Percentiles rank a stretch among this genome's conserved stretches.
phyloP scores from a whole-genome alignment of 2,329 filamentous ascomycete species.

The Epichloe baconii region DNA sequence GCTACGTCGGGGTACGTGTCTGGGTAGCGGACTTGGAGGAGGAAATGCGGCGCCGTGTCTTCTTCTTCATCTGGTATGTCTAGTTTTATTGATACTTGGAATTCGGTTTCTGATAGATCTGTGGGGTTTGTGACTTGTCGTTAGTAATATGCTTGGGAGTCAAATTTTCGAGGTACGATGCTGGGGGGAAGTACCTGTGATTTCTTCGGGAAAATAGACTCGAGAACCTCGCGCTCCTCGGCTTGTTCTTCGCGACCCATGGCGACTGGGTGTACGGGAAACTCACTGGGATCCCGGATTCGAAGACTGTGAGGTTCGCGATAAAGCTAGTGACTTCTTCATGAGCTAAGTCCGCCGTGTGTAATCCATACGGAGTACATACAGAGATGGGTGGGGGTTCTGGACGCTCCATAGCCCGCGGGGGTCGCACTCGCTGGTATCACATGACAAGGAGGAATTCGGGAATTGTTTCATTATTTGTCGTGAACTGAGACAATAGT shows the following conservation, averaged over 20 bases:
- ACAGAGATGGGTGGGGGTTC: constrained; percentile 11
- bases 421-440: constrained; percentile 6
- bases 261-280: constrained; percentile 1
- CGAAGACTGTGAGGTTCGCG: not conserved
- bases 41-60: constrained; percentile 53
- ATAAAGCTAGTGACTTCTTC: not conserved
- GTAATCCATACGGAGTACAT: too few species aligned
- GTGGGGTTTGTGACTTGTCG: constrained; percentile 2
- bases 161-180: too few species aligned
- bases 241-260: constrained; percentile 77
- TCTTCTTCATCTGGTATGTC: constrained; percentile 57
- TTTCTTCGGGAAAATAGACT: constrained; percentile 97
- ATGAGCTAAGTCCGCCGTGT: too few species aligned
- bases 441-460: too few species aligned
- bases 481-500: too few species aligned
- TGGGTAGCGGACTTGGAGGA: constrained; percentile 82
- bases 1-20: constrained; percentile 79
- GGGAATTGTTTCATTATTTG: too few species aligned
- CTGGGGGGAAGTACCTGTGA: constrained; percentile 50
- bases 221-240: constrained; percentile 94
- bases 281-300: not conserved
- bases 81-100: constrained; percentile 72
- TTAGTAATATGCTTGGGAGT: too few species aligned
- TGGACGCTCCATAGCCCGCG: constrained; percentile 12
- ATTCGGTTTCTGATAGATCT: constrained; percentile 88